Percentiles rank a stretch among this genome's conserved stretches.
Evolutionary conservation across 495 filamentous ascomycete genomes (phyloP).

Genomic region (Pseudevernia furfuracea): DNA sequence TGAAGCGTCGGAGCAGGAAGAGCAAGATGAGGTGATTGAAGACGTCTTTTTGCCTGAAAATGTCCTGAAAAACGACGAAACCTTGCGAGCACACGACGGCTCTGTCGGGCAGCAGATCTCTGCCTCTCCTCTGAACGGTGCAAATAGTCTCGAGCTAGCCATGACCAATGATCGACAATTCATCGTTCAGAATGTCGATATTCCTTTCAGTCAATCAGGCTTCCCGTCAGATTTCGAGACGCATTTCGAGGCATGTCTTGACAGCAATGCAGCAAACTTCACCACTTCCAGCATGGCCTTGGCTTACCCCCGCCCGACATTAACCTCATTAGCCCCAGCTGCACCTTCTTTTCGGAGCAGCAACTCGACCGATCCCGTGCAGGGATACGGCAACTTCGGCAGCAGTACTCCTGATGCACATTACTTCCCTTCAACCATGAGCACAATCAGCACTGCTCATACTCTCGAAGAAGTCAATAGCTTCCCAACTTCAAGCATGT

Average conservation of each 20-base stretch:
- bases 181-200: not conserved
- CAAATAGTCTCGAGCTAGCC: not conserved
- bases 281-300: not conserved
- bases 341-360: not conserved
- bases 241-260: not conserved
- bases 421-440: not conserved
- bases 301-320: not conserved
- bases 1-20: not conserved
- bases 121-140: not conserved
- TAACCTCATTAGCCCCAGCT: not conserved
- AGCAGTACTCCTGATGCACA: not conserved
- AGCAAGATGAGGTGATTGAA: not conserved
- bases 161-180: not conserved
- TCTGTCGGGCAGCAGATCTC: not conserved
- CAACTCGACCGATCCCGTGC: not conserved
- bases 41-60: not conserved
- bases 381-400: not conserved
- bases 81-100: not conserved
- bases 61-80: not conserved
- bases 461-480: not conserved
- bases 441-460: not conserved
- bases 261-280: not conserved
- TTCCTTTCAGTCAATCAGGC: not conserved
- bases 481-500: not conserved
- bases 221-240: not conserved